Base-by-base conservation (phyloP, 1,284 basidiomycete species). In the Phenoliferia sp. region DNA sequence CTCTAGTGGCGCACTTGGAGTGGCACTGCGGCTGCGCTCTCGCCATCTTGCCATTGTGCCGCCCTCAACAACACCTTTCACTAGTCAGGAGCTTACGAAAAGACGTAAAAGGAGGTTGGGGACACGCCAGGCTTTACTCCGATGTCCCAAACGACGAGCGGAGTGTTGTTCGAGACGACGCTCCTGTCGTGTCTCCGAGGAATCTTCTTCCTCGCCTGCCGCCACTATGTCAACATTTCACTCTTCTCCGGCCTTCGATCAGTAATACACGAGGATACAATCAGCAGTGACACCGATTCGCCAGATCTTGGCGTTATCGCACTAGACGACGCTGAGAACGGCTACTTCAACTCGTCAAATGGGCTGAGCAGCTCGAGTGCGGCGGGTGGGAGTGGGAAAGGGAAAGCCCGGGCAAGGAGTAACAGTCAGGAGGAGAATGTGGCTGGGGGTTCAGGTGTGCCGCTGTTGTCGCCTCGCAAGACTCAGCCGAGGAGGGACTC, bases 151-250 rank as follows among this genome's bases (percentile, higher is more conserved):
- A 33, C 55, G 29, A 57, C 55, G 29, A 17, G 17, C 19, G 32
- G 31, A 3, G 10, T 70, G 10, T 19, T 59, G 26, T 4, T 65
- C 52, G 67, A 73, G 62, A 67, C 67, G 3, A 59, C 31, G 17
- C 22, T 69, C 15, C 61, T 73, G 34, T 58, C 61, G n/a, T 7
- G 56, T n/a, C 29, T 77, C 31, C 65, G 76, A 16, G 29, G 68
- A 9, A 66, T 44, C 31, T 76, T 73, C 73, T 75, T 77, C 67
- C 22, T 76, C 61, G 69, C 66, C 26, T 72, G 72, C 35, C 69
- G 69, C 3, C 67, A 65, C 57, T 76, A 72, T 61, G 73, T 76
- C 64, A 69, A 73, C 67, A 32, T 36, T 44, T 70, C 66, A 3
- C 73, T 76, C 58, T 74, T 75, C 62, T 50, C 69, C 12, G 67